Base-by-base conservation (phyloP, 306 rosid species). In the Mimosa pudica region DNA sequence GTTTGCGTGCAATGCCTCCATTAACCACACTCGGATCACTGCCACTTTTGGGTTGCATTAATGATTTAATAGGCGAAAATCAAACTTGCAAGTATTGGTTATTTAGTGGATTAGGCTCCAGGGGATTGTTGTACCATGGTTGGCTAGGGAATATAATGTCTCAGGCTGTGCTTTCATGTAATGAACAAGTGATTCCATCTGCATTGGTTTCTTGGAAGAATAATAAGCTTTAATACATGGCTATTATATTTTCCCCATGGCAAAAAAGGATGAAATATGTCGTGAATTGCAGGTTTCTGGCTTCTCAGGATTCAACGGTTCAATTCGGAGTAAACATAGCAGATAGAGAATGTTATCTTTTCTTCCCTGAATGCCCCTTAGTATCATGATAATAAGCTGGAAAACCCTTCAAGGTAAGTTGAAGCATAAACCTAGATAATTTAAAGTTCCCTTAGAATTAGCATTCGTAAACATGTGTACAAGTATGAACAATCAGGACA, bases 1-100 rank as follows among this genome's bases (percentile, higher is more conserved):
- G 98, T 76, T 92, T 95, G 13, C 90, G 98, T 87, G 98, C 98
- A 84, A 92, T 95, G 98, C 98, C 98, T 1, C 98, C 98, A 41
- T 91, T 92, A 79, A 88, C 92, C 64, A 83, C 93, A 44, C 77
- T 70, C 36, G 98, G 98, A 46, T 92, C 98, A 12, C 97, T 91
- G 80, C 98, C 97, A 47, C 93, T 92, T 76, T 79, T 92, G 89
- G 98, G 98, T 65, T 88, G 94, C 76, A 82, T 92, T 57, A 76
- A 95, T 80, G 92, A 88, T 78, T 38, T 89, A 2, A 70, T 92
- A 5, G 91, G 87, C 16, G 52, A 70, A 30, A 85, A 75, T 65
- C 62, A 42, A 54, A 78, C 71, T 51, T 87, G 92, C 79, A 84
- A 87, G 79, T 92, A 87, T 80, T 94, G 98, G 98, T 74, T 95